phyloP scores from a whole-genome alignment of 805 yeast genomes.

The Candida alai region DNA sequence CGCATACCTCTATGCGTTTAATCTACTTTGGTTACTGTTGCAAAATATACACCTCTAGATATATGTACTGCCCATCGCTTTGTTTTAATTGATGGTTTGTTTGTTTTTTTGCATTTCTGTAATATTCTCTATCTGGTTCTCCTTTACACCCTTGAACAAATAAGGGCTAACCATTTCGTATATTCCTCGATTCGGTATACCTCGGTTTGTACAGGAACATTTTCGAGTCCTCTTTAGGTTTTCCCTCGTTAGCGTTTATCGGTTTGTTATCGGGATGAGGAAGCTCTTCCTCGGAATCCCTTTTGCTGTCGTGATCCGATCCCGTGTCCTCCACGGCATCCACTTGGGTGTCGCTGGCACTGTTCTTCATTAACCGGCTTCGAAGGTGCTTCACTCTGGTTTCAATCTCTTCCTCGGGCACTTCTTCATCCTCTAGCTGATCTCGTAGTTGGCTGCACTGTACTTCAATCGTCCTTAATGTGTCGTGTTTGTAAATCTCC shows the following conservation, averaged over 20 bases:
- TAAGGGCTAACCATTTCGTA: too few species aligned
- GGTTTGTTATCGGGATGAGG: too few species aligned
- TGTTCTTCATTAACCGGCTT: slow-evolving; percentile 10
- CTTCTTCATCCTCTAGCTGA: slow-evolving; percentile 44
- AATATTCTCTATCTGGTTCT: too few species aligned
- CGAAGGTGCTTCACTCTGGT: slow-evolving; percentile 19
- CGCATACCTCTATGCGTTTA: too few species aligned
- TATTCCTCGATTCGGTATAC: too few species aligned
- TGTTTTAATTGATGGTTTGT: too few species aligned
- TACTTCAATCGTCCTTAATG: slow-evolving; percentile 39
- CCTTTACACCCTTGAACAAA: too few species aligned
- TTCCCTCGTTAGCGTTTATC: not conserved
- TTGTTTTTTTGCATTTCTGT: too few species aligned
- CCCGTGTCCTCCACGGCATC: not conserved
- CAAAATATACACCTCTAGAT: too few species aligned
- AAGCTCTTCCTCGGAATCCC: not conserved
- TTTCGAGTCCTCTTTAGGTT: not conserved
- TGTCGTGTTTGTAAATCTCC: slow-evolving; percentile 32
- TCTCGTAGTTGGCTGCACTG: slow-evolving; percentile 50
- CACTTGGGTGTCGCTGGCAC: not conserved
- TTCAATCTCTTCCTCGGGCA: slow-evolving; percentile 29
- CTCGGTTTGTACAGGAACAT: too few species aligned
- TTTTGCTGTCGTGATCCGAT: not conserved
- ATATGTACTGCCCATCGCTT: too few species aligned
- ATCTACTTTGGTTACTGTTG: too few species aligned